Percentiles rank a stretch among this genome's conserved stretches.
These are phyloP conservation scores for Zea luxurians DNA, from an alignment of 176 grass and related monocot genomes.

Conservation along the genomic window DNA sequence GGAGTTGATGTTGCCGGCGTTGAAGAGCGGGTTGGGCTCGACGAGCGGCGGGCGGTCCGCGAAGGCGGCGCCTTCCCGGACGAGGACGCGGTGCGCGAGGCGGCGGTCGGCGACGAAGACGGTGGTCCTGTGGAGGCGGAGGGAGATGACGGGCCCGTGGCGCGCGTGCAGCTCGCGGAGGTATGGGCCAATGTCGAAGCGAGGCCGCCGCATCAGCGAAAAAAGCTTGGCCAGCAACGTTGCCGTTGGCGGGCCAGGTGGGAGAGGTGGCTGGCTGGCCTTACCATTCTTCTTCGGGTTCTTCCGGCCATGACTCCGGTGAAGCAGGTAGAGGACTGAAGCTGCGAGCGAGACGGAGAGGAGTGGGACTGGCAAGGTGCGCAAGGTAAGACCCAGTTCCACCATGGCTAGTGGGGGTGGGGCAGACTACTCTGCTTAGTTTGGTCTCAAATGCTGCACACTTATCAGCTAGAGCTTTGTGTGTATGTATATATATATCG, in stretches of 20 bases:
- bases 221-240: slow-evolving; percentile 28
- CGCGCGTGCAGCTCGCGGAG: slow-evolving; percentile 43
- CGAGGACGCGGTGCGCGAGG: background rate
- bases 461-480: background rate
- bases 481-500: background rate
- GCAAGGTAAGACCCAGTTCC: background rate
- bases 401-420: background rate
- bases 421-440: background rate
- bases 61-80: background rate
- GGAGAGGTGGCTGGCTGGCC: slow-evolving; percentile 5
- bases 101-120: background rate
- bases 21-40: slow-evolving; percentile 17
- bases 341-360: background rate
- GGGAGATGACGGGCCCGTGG: background rate
- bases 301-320: background rate
- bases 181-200: slow-evolving; percentile 29
- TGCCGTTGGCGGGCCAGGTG: slow-evolving; percentile 45
- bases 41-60: background rate
- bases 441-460: background rate
- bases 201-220: slow-evolving; percentile 13
- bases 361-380: background rate
- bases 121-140: background rate
- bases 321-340: background rate
- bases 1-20: slow-evolving; percentile 42
- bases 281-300: background rate